Evolutionary conservation across 2,329 filamentous ascomycete species (phyloP).

Genomic region (Mycosphaerella sp.): DNA sequence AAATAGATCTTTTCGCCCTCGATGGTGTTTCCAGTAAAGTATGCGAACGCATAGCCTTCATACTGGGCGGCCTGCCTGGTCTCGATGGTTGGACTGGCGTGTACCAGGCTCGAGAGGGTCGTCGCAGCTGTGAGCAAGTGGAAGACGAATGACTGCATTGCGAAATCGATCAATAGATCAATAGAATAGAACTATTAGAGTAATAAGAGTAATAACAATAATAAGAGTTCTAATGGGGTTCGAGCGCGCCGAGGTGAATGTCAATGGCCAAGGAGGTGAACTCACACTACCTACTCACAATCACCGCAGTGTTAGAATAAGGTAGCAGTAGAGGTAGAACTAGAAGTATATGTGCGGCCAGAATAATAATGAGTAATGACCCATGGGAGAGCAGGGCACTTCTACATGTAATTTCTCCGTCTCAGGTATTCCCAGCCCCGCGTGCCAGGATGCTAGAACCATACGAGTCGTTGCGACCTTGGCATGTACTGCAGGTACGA

Average conservation of each 20-base stretch:
- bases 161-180: too few relatives aligned
- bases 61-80: slow-evolving; percentile 10
- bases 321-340: neutral
- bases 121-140: slow-evolving; percentile 9
- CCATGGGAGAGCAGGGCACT: neutral
- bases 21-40: slow-evolving; percentile 45
- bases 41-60: slow-evolving; percentile 47
- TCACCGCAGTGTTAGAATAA: too few relatives aligned
- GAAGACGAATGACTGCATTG: slow-evolving; percentile 6
- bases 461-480: slow-evolving; percentile 2
- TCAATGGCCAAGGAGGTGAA: too few relatives aligned
- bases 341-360: neutral
- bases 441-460: neutral
- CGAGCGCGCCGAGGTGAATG: too few relatives aligned
- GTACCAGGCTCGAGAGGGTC: slow-evolving; percentile 2
- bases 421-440: neutral
- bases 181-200: too few relatives aligned
- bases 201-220: too few relatives aligned
- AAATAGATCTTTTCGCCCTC: slow-evolving; percentile 50
- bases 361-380: too few relatives aligned
- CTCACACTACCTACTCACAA: too few relatives aligned
- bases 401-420: slow-evolving; percentile 3
- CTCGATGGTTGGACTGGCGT: slow-evolving; percentile 1
- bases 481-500: slow-evolving; percentile 4
- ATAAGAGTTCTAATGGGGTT: too few relatives aligned